Percentiles rank a stretch among this genome's conserved stretches.
These are phyloP conservation scores for Solanum microdontum DNA, from an alignment of 257 asterid genomes.

Conservation along the genomic window DNA sequence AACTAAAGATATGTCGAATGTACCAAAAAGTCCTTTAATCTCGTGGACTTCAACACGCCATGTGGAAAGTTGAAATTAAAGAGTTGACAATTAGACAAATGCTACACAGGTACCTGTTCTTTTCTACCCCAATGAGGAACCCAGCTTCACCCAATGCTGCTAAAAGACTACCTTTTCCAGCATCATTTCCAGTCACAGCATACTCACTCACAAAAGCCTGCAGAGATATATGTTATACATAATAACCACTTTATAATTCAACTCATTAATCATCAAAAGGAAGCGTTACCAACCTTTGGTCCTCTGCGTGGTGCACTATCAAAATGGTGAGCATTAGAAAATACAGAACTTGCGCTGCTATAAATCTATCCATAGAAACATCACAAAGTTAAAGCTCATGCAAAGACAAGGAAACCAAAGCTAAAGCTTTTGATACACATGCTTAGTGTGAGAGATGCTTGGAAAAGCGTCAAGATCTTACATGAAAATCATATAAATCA, in stretches of 20 bases:
- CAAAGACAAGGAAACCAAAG: not conserved
- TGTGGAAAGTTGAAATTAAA: not conserved
- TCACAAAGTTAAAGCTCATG: not conserved
- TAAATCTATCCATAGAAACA: constrained; percentile 47
- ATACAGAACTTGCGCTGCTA: constrained; percentile 42
- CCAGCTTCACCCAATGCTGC: constrained; percentile 94
- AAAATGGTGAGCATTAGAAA: constrained; percentile 36
- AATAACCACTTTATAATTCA: not conserved
- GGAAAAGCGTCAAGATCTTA: constrained; percentile 13
- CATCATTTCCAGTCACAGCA: constrained; percentile 80
- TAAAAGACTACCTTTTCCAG: constrained; percentile 79
- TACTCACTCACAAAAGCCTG: constrained; percentile 99
- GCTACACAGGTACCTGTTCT: constrained; percentile 46
- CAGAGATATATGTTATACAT: not conserved
- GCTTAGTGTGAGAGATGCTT: not conserved
- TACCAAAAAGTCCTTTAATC: not conserved
- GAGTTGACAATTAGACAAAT: not conserved
- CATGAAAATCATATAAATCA: constrained; percentile 84
- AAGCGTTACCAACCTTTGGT: constrained; percentile 58
- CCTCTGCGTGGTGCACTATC: constrained; percentile 54
- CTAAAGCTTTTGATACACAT: not conserved
- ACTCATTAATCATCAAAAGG: constrained; percentile 1
- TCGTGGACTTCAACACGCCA: not conserved
- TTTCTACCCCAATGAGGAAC: constrained; percentile 80
- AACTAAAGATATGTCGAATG: not conserved